Evolutionary conservation across 1,139 yeast genomes (phyloP), one percentile per base, ranked within the genome.

Genomic region (Yamadazyma triangularis): DNA sequence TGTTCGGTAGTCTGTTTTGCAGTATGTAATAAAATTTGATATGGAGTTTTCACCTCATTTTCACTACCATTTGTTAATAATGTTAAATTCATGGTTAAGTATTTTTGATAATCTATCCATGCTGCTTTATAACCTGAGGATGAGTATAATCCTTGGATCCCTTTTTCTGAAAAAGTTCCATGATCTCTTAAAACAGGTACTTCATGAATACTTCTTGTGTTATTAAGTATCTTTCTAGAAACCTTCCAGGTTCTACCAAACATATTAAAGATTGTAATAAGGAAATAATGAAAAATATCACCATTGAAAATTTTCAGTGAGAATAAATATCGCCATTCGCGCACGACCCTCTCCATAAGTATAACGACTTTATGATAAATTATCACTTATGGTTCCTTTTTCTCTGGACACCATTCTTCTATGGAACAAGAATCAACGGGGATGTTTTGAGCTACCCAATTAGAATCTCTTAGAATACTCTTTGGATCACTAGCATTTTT

Each of bases 51-150:
- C 8, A 84, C 71, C 58, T 88, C 96, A 53, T 79, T 73, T 40
- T 79, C 82, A 1, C 95, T 86, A 11, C 93, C 94, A 34, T 66
- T 77, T 2, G 95, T 85, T 36, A 77, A 69, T 39, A 81, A 60
- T n/a, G 88, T 73, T 40, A 91, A 69, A 41, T 81, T 80, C 39
- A 76, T 71, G 19, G 87, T 74, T 30, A 87, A 62, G 41, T 63
- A 77, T 34, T 66, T 69, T 58, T 89, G 98, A 56, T 86, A 81
- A 36, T 88, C 84, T 4, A 64, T 60, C 96, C 97, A 91, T 4
- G 88, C 84, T 9, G 71, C 58, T 38, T 77, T 60, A 58, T 79
- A 85, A 16, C 89, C 95, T 34, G 66, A 51, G 2, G 82, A 58
- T 11, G 86, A 67, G 60, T 79, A 81, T 28, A 91, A 67, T 2